Percentiles rank a stretch among this genome's conserved stretches.
Conservation (phyloP, 331 rosid species). For the Saraca asoca region DNA sequence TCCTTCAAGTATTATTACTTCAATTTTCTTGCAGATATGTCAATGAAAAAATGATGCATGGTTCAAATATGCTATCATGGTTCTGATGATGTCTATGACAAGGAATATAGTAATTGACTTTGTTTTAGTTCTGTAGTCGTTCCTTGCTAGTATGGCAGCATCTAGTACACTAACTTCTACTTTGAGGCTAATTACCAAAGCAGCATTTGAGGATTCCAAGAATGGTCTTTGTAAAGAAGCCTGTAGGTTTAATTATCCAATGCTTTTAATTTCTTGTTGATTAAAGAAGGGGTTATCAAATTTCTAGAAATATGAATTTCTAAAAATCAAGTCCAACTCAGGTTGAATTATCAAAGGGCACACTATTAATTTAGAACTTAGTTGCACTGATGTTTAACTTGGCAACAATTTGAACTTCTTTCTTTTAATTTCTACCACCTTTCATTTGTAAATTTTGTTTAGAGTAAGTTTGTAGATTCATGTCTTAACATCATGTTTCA, state of each 20-base stretch:
- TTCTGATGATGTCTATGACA: conserved; percentile 35
- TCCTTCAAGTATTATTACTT: conserved; percentile 1
- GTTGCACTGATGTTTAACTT: conserved; percentile 8
- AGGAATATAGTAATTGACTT: conserved; percentile 4
- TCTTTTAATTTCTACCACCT: neutral
- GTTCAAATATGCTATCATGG: conserved; percentile 61
- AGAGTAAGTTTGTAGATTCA: neutral
- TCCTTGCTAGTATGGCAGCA: conserved; percentile 82
- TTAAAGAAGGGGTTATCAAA: conserved; percentile 41
- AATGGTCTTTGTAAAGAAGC: conserved; percentile 79
- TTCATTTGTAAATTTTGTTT: conserved; percentile 5
- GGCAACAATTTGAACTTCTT: conserved; percentile 5
- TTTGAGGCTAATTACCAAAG: conserved; percentile 54
- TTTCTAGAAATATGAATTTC: too few species aligned
- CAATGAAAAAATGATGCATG: conserved; percentile 37
- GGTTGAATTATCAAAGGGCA: too few species aligned
- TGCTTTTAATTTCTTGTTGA: too few species aligned
- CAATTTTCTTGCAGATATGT: conserved; percentile 51
- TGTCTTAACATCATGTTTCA: neutral
- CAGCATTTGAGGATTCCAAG: conserved; percentile 50
- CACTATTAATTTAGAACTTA: neutral
- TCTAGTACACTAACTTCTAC: conserved; percentile 64
- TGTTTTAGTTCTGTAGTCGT: conserved; percentile 59
- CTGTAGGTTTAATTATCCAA: neutral
- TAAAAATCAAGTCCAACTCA: too few species aligned